These are phyloP conservation scores for Acrodontium crateriforme DNA, from an alignment of 2,329 filamentous ascomycete species.

Conservation along the genomic window DNA sequence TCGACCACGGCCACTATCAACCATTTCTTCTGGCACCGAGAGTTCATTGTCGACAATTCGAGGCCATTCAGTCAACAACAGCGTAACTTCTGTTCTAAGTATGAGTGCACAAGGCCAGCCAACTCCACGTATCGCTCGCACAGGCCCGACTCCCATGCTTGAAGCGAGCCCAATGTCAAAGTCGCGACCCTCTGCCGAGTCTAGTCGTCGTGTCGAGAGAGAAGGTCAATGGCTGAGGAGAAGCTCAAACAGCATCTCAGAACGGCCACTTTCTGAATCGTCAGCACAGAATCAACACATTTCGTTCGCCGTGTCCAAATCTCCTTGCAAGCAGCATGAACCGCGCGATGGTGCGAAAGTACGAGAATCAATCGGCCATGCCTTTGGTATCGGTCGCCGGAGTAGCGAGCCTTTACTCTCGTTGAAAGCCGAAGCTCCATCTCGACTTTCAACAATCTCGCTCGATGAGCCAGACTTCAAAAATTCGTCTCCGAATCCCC, in stretches of 20 bases:
- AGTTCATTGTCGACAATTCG: conserved; percentile 58
- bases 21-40: conserved; percentile 72
- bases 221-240: conserved; percentile 21
- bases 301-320: conserved; percentile 6
- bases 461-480: too few species aligned
- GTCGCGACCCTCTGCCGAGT: conserved; percentile 22
- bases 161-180: too few species aligned
- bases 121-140: conserved; percentile 27
- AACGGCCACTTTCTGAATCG: conserved; percentile 13
- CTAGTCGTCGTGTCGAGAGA: conserved; percentile 15
- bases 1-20: conserved; percentile 57
- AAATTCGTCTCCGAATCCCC: too few species aligned
- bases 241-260: conserved; percentile 7
- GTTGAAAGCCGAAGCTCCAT: conserved; percentile 10
- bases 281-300: conserved; percentile 4
- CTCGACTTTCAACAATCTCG: conserved; percentile 19
- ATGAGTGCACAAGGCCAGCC: conserved; percentile 36
- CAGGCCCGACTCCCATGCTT: too few species aligned
- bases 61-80: conserved; percentile 62
- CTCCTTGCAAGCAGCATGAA: conserved; percentile 4
- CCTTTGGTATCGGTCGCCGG: conserved; percentile 46
- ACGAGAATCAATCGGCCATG: conserved; percentile 49
- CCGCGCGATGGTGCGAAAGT: conserved; percentile 41
- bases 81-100: conserved; percentile 65
- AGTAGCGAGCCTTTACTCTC: conserved; percentile 25